A percentile compares a stretch with the other conserved stretches of the same genome.
phyloP scores from a whole-genome alignment of 2,329 filamentous ascomycete species.

The Epichloe sylvatica region DNA sequence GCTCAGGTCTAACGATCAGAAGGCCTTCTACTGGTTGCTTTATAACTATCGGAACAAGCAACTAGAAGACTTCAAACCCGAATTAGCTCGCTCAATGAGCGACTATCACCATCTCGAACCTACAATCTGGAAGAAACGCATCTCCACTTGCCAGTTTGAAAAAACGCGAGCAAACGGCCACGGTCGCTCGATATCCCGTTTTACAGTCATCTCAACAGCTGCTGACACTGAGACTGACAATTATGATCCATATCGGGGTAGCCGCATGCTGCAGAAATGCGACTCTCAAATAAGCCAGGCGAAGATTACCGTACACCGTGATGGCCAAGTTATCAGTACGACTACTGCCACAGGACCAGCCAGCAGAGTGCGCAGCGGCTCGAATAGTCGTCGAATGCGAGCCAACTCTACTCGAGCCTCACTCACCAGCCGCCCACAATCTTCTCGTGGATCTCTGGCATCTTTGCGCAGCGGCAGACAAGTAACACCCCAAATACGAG shows the following conservation, averaged over 20 bases:
- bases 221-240: constrained; percentile 43
- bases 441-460: constrained; percentile 29
- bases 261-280: constrained; percentile 30
- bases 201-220: constrained; percentile 51
- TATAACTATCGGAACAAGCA: constrained; percentile 71
- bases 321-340: constrained; percentile 18
- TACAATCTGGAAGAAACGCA: constrained; percentile 41
- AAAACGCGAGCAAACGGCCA: constrained; percentile 31
- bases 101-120: constrained; percentile 74
- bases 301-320: constrained; percentile 55
- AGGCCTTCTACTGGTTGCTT: constrained; percentile 81
- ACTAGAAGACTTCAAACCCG: constrained; percentile 72
- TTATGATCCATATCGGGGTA: constrained; percentile 76
- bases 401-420: constrained; percentile 16
- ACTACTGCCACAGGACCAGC: constrained; percentile 14
- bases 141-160: constrained; percentile 48
- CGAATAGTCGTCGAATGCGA: constrained; percentile 18
- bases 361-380: constrained; percentile 23
- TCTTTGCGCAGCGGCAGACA: constrained; percentile 36
- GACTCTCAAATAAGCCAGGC: constrained; percentile 43
- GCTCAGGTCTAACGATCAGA: constrained; percentile 71
- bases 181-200: constrained; percentile 42
- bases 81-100: constrained; percentile 71
- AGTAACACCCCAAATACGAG: constrained; percentile 27
- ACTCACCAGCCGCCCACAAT: constrained; percentile 17